Evolutionary conservation across 805 yeast species (phyloP).

Genomic region (Lachancea sp.): DNA sequence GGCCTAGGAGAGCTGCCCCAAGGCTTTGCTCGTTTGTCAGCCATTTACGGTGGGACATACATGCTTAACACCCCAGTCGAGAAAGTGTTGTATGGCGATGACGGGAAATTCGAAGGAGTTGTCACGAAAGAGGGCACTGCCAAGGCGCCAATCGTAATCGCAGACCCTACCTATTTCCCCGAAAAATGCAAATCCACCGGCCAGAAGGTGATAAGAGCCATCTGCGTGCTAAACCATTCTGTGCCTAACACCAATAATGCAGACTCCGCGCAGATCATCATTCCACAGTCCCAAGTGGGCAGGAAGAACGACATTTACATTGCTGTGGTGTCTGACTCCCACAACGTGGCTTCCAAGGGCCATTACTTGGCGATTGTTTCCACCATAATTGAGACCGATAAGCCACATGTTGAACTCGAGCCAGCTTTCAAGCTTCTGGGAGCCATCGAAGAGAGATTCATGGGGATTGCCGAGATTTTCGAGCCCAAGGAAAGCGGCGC

Average conservation of each 20-base stretch:
- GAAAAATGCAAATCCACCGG: constrained; percentile 34
- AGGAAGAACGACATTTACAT: constrained; percentile 92
- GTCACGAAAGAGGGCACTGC: constrained; percentile 88
- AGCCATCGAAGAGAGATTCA: constrained; percentile 68
- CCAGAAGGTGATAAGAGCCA: constrained; percentile 35
- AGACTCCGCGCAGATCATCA: constrained; percentile 88
- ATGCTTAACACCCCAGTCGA: constrained; percentile 97
- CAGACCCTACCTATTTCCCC: constrained; percentile 98
- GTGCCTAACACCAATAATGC: constrained; percentile 73
- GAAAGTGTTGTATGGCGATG: constrained; percentile 69
- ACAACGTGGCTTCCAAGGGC: constrained; percentile 84
- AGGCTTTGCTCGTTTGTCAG: constrained; percentile 94
- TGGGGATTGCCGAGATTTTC: constrained; percentile 88
- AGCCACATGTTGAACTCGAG: constrained; percentile 86
- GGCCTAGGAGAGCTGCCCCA: constrained; percentile 99
- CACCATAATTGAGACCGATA: constrained; percentile 87
- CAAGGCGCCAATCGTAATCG: constrained; percentile 87
- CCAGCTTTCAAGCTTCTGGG: constrained; percentile 92
- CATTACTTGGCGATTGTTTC: constrained; percentile 90
- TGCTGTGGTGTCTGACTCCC: constrained; percentile 83
- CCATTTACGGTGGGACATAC: constrained; percentile 96
- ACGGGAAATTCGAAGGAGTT: constrained; percentile 73
- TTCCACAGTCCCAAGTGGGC: constrained; percentile 92
- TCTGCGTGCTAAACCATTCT: constrained; percentile 87
- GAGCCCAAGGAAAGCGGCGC: constrained; percentile 85